Conservation (phyloP, 306 rosid species). For the Malus asiatica region DNA sequence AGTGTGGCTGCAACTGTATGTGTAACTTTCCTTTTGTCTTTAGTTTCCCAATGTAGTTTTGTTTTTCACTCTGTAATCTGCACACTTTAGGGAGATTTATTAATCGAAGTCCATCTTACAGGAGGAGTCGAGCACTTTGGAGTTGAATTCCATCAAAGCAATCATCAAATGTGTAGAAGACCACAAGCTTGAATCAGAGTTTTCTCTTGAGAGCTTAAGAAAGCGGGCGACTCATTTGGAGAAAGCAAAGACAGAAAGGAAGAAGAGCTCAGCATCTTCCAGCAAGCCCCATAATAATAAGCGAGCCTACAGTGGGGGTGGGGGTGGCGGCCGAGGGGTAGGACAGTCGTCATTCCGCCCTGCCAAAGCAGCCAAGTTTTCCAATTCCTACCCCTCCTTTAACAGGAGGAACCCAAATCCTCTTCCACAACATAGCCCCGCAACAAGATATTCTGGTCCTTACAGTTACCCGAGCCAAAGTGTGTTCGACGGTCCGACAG, state of each 20-base stretch:
- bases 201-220: constrained; percentile 44
- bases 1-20: constrained; percentile 50
- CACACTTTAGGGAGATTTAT: constrained; percentile 2
- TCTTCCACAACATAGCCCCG: constrained; percentile 53
- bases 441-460: constrained; percentile 47
- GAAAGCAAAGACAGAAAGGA: constrained; percentile 56
- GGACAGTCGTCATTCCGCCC: constrained; percentile 46
- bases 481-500: constrained; percentile 38
- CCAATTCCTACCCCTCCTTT: constrained; percentile 39
- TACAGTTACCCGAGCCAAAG: constrained; percentile 46
- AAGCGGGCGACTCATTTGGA: constrained; percentile 48
- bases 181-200: constrained; percentile 74
- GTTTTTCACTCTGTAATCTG: not conserved
- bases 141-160: constrained; percentile 55
- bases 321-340: constrained; percentile 28
- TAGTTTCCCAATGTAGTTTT: not conserved
- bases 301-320: constrained; percentile 22
- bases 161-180: constrained; percentile 76
- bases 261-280: constrained; percentile 38
- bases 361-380: constrained; percentile 46
- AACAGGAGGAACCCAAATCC: constrained; percentile 47
- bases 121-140: constrained; percentile 59
- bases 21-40: constrained; percentile 12
- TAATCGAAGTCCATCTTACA: constrained; percentile 27
- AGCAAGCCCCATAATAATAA: constrained; percentile 51